A percentile compares a stretch with the other conserved stretches of the same genome.
phyloP scores from a whole-genome alignment of 1,284 basidiomycete genomes.

The Acaromyces ingoldii region DNA sequence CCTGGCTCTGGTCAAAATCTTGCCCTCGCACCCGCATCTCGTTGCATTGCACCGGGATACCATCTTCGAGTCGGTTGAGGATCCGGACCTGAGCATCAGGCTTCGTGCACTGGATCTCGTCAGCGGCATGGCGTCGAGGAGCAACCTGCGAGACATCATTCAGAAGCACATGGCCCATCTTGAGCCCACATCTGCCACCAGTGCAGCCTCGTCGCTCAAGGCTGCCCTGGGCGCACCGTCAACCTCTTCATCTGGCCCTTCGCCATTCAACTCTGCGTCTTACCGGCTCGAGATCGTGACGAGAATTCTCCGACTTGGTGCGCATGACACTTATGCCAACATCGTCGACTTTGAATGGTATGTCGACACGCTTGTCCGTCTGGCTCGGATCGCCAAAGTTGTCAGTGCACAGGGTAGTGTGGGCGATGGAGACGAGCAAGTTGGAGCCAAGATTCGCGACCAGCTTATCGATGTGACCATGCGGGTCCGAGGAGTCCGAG shows the following conservation, averaged over 20 bases:
- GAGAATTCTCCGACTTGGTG: constrained; percentile 74
- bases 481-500: constrained; percentile 70
- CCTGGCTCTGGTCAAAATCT: constrained; percentile 89
- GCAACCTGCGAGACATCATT: constrained; percentile 81
- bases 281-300: constrained; percentile 78
- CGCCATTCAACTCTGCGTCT: constrained; percentile 54
- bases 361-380: constrained; percentile 64
- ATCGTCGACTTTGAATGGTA: constrained; percentile 95
- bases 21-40: constrained; percentile 83
- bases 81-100: constrained; percentile 89
- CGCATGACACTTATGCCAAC: constrained; percentile 75
- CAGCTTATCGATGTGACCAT: constrained; percentile 82
- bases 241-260: constrained; percentile 49
- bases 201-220: constrained; percentile 53
- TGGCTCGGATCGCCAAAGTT: constrained; percentile 79
- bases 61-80: constrained; percentile 82
- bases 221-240: constrained; percentile 18
- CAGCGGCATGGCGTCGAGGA: constrained; percentile 76
- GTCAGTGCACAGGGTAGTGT: too few relatives aligned
- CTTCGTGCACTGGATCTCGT: constrained; percentile 91
- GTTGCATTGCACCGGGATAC: constrained; percentile 88
- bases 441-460: constrained; percentile 70
- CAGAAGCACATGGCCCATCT: constrained; percentile 81
- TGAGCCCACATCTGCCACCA: constrained; percentile 61
- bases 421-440: constrained; percentile 54